Evolutionary conservation across 2,329 filamentous ascomycete genomes (phyloP), one percentile per base, ranked within the genome.

Genomic region (Aspergillus uvarum): DNA sequence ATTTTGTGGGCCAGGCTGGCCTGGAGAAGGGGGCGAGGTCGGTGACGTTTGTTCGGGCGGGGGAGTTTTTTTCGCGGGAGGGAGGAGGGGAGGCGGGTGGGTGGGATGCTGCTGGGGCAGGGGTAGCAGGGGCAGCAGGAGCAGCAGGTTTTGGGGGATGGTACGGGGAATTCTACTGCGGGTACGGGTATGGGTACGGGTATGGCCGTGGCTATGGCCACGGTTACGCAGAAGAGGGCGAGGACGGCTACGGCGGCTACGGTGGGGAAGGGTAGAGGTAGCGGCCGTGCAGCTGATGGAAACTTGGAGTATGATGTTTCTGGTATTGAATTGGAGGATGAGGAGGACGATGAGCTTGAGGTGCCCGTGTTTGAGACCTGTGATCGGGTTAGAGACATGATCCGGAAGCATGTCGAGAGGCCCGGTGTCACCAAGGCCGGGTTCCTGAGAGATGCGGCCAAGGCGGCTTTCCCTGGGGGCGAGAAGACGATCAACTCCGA

Each of bases 311-410:
- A 65, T 32, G 77, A 83, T 63, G 73, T 83, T 21, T 72, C 74
- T 35, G 72, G 63, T 16, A 70, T 86, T 29, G 54, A 68, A 8
- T 74, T 87, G 0, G 72, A 75, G 0, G 80, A 81, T 14, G 84
- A 87, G 0, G 80, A 81, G 12, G 84, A 87, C 69, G 78, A 77
- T 0, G 67, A 71, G 0, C 75, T 77, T 35, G 66, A 59, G 0
- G 83, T 87, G 6, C 71, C 74, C 1, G 73, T 87, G 32, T 87
- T 76, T 67, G 84, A 87, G 62, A 83, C 81, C 5, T 87, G 84
- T 71, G 81, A 87, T 63, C 82, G 83, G 54, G 69, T 87, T 14
- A 81, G 85, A 51, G 79, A 76, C 68, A 87, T 87, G 75, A 85
- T 87, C 66, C 76, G 76, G 26, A 78, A 79, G 0, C 73, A 83